These are phyloP conservation scores for Amoeboaphelidium protococcarum DNA, from an alignment of 371 early-diverging fungal genomes.

Conservation along the genomic window DNA sequence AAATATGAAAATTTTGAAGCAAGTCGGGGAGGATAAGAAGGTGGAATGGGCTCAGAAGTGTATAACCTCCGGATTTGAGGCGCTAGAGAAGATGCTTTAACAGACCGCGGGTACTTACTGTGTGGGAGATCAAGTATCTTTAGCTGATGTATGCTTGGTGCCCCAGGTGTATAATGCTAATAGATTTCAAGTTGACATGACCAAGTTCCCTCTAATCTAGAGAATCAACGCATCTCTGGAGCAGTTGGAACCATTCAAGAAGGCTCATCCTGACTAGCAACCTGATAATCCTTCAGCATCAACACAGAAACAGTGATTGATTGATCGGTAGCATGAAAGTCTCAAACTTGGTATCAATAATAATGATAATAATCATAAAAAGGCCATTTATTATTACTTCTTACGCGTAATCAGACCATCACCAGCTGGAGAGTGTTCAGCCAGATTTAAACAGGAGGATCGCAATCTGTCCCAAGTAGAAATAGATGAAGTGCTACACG, in stretches of 20 bases:
- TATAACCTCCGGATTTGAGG: conserved; percentile 32
- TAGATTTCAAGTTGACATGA: conserved; percentile 42
- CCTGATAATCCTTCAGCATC: conserved; percentile 15
- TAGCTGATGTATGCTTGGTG: conserved; percentile 53
- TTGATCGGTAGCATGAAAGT: too few species aligned
- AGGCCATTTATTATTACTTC: too few species aligned
- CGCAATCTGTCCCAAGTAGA: conserved; percentile 82
- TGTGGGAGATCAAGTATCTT: conserved; percentile 48
- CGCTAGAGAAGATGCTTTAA: conserved; percentile 31
- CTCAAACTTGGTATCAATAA: too few species aligned
- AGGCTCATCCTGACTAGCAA: conserved; percentile 38
- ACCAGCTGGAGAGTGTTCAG: conserved; percentile 19
- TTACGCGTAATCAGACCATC: not conserved
- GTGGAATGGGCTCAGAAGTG: conserved; percentile 31
- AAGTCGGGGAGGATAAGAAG: conserved; percentile 21
- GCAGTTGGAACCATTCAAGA: conserved; percentile 32
- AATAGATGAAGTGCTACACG: conserved; percentile 85
- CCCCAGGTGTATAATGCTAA: conserved; percentile 57
- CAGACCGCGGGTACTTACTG: conserved; percentile 37
- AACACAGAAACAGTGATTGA: not conserved
- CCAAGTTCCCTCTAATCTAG: conserved; percentile 30
- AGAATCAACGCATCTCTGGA: conserved; percentile 22
- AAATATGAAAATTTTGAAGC: conserved; percentile 39
- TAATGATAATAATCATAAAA: too few species aligned
- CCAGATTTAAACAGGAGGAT: conserved; percentile 82